These are phyloP conservation scores for Scheffersomyces stambukii DNA, from an alignment of 1,139 yeast species.

Conservation along the genomic window DNA sequence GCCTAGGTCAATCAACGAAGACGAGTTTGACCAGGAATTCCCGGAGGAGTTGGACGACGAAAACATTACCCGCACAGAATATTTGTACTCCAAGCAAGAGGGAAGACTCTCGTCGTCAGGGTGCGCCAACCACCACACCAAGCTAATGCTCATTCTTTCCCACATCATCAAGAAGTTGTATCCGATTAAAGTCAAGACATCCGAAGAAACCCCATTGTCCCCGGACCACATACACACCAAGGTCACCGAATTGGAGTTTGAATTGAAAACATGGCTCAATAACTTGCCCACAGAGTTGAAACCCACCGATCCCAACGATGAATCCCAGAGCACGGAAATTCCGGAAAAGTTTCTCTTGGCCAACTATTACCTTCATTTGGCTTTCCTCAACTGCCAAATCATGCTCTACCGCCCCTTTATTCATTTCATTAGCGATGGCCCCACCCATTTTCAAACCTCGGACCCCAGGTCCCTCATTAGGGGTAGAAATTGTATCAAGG, in stretches of 20 bases:
- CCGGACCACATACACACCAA: conserved; percentile 51
- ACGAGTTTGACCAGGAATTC: conserved; percentile 84
- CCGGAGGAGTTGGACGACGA: conserved; percentile 88
- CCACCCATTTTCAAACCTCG: conserved; percentile 30
- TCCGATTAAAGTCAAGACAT: conserved; percentile 29
- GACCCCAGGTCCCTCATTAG: conserved; percentile 53
- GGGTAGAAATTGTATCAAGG: conserved; percentile 81
- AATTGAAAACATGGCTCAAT: conserved; percentile 72
- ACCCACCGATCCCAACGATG: conserved; percentile 59
- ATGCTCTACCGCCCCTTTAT: conserved; percentile 88
- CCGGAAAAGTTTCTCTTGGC: conserved; percentile 69
- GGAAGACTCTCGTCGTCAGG: conserved; percentile 65
- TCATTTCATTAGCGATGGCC: conserved; percentile 67
- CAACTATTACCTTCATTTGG: conserved; percentile 68
- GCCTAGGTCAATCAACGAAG: conserved; percentile 71
- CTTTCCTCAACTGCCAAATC: conserved; percentile 80
- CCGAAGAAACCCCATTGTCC: conserved; percentile 14
- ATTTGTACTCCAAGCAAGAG: conserved; percentile 31
- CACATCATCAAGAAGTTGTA: conserved; percentile 41
- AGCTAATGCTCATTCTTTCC: conserved; percentile 49
- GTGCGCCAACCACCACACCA: conserved; percentile 84
- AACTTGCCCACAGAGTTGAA: conserved; percentile 67
- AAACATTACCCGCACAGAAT: conserved; percentile 65
- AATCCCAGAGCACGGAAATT: conserved; percentile 28
- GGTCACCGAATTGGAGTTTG: conserved; percentile 69